phyloP scores from a whole-genome alignment of 257 asterid genomes.

The Thymus mandschuricus region DNA sequence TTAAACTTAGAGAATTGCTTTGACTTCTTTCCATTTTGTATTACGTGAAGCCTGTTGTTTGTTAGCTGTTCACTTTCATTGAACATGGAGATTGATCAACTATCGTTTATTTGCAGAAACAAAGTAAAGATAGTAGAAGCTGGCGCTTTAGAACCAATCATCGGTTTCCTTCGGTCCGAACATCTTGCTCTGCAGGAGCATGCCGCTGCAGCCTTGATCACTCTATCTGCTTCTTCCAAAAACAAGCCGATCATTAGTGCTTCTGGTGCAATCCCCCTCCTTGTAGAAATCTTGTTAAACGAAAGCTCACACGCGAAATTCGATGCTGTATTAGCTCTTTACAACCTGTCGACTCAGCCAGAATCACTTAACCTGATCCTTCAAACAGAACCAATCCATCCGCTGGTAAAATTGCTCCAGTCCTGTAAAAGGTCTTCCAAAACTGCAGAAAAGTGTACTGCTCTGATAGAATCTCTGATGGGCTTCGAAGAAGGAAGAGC shows the following conservation, averaged over 20 bases:
- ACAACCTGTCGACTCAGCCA: constrained; percentile 74
- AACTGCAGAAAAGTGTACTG: constrained; percentile 76
- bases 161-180: constrained; percentile 68
- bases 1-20: no score
- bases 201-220: constrained; percentile 84
- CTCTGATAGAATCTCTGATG: constrained; percentile 68
- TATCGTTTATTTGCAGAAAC: constrained; percentile 61
- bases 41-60: neutral
- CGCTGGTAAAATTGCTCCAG: constrained; percentile 63
- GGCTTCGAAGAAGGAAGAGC: constrained; percentile 76
- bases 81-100: constrained; percentile 3
- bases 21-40: neutral
- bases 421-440: constrained; percentile 69
- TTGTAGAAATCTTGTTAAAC: constrained; percentile 54
- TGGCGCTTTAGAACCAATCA: constrained; percentile 81
- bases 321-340: constrained; percentile 90
- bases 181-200: constrained; percentile 65
- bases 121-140: constrained; percentile 73
- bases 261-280: constrained; percentile 87
- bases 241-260: constrained; percentile 82
- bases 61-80: constrained; percentile 4
- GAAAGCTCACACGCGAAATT: constrained; percentile 70
- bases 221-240: constrained; percentile 81
- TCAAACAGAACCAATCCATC: constrained; percentile 62
- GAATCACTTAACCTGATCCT: constrained; percentile 62